Evolutionary conservation across 208 protist genomes (phyloP), one percentile per base, ranked within the genome.

Genomic region (Wallacemonas collosoma): DNA sequence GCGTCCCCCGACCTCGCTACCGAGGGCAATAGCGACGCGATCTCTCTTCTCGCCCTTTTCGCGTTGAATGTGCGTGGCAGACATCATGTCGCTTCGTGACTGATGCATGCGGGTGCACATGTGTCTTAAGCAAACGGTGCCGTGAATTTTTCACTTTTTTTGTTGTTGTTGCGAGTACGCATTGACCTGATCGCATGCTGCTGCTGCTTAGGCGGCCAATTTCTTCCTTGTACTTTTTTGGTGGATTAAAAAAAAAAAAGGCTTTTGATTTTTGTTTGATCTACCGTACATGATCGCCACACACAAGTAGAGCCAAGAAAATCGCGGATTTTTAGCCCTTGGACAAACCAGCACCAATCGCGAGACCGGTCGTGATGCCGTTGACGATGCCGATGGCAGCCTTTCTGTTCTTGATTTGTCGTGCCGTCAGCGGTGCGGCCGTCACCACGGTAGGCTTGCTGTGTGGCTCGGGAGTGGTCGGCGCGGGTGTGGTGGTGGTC

Each of bases 361-460:
- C 26, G 5, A 79, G 1, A 15, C 75, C 69, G 58, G 54, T 71
- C 15, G 57, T 48, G 51, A 79, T 55, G 26, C 75, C 63, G 39
- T 56, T 7, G 36, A 73, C 2, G 17, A 79, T 60, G 53, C 53
- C 62, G 5, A 53, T 9, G 15, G 62, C 71, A 5, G 50, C 54
- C 53, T 56, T 58, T 1, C 36, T 44, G n/a, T 65, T 65, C 60
- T 48, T 45, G 6, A 51, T n/a, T 41, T 65, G 36, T 17, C 36
- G n/a, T 15, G 60, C 60, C 3, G 60, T 51, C 40, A 11, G 7
- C 60, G 60, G 60, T 17, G 45, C 60, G 2, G 8, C 26, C 12
- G 41, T 53, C 40, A 65, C 60, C 41, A 65, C 43, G 6, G 60
- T 65, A 8, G 60, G 60, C 60, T 65, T 65, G 56, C 56, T 56